Evolutionary conservation across 129 eudicot genomes (phyloP), one percentile per base, ranked within the genome.

Genomic region (Lactuca saligna): DNA sequence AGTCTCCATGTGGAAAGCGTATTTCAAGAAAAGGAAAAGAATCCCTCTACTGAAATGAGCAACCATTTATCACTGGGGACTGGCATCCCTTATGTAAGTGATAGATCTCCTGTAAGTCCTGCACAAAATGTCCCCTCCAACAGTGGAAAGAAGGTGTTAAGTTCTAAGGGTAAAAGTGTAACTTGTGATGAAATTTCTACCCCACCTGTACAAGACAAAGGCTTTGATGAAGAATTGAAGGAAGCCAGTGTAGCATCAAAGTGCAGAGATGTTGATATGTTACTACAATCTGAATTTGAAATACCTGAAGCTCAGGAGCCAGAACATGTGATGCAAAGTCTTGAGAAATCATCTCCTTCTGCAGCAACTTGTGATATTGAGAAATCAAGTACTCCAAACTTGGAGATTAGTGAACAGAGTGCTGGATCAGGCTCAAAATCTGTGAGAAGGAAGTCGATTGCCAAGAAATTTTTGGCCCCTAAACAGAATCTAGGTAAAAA

Each of bases 391-490:
- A 66, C 73, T 50, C 14, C 41, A 38, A 46, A 46, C 51, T 2
- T 46, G 51, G 51, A 46, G 15, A 12, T 10, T 3, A 46, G 12
- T 10, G 51, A 46, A 46, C 4, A 3, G 5, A 42, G 38, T 66
- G 68, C 53, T 56, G 81, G 65, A 31, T 51, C 83, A 17, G 48
- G 41, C 57, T 55, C 78, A 51, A 91, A 82, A 67, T 60, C 80
- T 39, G 46, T 76, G 10, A 74, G 74, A 68, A 82, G 53, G 69
- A 87, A 80, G 61, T 57, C 62, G 72, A 63, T 44, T 62, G 75
- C 76, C 49, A 86, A 77, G 70, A 88, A 82, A 63, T 51, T 68
- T 57, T 78, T 77, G n/a, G 95, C 87, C 35, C 68, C 88, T 58
- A 82, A 61, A 64, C 71, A 80, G 61, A 79, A 72, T 54, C 37